phyloP scores from a whole-genome alignment of 805 yeast genomes.

The Wickerhamomyces pijperi region DNA sequence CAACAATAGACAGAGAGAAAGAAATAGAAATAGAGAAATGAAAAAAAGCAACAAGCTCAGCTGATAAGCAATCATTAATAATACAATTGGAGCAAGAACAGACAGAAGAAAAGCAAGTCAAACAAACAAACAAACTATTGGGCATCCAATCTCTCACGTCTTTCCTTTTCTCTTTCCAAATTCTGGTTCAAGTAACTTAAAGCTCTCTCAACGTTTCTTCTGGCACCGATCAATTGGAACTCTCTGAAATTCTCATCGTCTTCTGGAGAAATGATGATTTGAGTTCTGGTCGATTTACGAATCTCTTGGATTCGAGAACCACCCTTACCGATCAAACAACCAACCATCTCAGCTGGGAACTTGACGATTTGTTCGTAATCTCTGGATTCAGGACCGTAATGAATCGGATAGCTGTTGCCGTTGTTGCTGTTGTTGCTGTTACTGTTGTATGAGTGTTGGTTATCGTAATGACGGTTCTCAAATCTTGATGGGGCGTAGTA shows the following conservation, averaged over 20 bases:
- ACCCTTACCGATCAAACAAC: slow-evolving; percentile 79
- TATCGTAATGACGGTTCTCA: not conserved
- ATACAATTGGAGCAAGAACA: too few relatives aligned
- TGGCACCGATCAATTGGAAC: slow-evolving; percentile 57
- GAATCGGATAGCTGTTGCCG: too few relatives aligned
- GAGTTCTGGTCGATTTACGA: slow-evolving; percentile 67
- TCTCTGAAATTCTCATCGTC: slow-evolving; percentile 53
- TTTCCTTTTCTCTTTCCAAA: slow-evolving; percentile 45
- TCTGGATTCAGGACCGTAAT: slow-evolving; percentile 4
- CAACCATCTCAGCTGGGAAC: slow-evolving; percentile 76
- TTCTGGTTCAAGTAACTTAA: slow-evolving; percentile 44
- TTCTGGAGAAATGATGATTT: slow-evolving; percentile 65
- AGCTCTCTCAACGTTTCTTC: slow-evolving; percentile 43
- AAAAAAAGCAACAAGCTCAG: too few relatives aligned
- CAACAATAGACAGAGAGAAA: too few relatives aligned
- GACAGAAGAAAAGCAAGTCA: too few relatives aligned
- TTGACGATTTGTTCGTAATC: slow-evolving; percentile 30
- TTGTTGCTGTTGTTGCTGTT: slow-evolving; percentile 4
- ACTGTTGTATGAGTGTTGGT: slow-evolving; percentile 1
- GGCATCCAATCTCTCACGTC: slow-evolving; percentile 27
- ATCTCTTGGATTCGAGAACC: slow-evolving; percentile 83
- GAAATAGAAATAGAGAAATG: too few relatives aligned
- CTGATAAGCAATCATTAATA: too few relatives aligned
- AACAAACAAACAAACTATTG: too few relatives aligned
- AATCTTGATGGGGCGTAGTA: slow-evolving; percentile 44